Evolutionary conservation across 2,329 filamentous ascomycete species (phyloP), one percentile per base, ranked within the genome.

Genomic region (Aspergillus hortae): DNA sequence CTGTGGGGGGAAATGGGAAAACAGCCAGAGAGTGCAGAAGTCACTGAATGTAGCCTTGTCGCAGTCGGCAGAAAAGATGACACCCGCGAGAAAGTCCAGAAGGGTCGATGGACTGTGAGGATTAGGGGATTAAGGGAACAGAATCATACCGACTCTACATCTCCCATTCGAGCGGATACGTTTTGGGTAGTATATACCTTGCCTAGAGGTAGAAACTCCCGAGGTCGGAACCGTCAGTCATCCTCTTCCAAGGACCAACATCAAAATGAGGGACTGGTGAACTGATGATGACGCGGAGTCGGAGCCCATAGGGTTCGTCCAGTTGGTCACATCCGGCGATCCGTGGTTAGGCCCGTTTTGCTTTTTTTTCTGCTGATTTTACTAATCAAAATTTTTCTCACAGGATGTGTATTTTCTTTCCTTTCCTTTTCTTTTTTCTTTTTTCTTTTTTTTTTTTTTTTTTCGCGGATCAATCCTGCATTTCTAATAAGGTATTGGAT

Each of bases 31-130:
- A 30, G 27, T 30, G 27, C 7, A 30, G 7, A 30, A 30, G 27
- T 30, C 27, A 30, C 27, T 30, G 27, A 30, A 23, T 23, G 23
- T 23, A 6, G 7, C 27, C 6, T 11, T 30, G 21, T 38, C 15
- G 35, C 30, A 36, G 41, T 23, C 17, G 15, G 47, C 35, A 23
- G 23, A 27, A 44, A 17, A 42, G 38, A 42, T 21, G 38, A 46
- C 27, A 30, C 27, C 25, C 27, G 27, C 27, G 7, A 30, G 27
- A 30, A 7, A 49, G 56, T 48, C 56, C 53, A 57, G 56, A 59
- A 56, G 53, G 53, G 55, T 43, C 55, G 55, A 57, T 56, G 23
- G 23, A 6, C 40, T 51, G 51, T 44, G 55, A 48, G 47, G 52
- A 27, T 42, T 21, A 52, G 48, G n/a, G 21, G 25, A 33, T 12